phyloP scores from a whole-genome alignment of 768 basidiomycete genomes.

The Leucosporidium creatinivorum region DNA sequence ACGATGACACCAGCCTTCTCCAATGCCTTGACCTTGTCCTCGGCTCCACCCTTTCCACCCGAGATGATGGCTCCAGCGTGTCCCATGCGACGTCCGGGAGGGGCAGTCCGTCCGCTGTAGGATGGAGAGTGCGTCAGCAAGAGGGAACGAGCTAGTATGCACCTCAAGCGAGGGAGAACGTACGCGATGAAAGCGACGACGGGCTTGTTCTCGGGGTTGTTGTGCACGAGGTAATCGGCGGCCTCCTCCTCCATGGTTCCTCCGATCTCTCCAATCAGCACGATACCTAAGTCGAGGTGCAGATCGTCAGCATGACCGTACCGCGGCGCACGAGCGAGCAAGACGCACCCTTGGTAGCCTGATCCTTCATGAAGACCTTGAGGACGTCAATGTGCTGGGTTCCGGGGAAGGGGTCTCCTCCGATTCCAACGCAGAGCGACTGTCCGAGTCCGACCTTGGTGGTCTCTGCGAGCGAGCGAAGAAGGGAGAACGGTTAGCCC shows the following conservation, averaged over 20 bases:
- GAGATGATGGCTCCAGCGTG: constrained; percentile 97
- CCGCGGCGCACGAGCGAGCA: neutral
- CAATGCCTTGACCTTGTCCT: constrained; percentile 74
- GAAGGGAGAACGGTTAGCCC: too few species aligned
- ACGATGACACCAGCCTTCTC: constrained; percentile 88
- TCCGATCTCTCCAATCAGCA: constrained; percentile 97
- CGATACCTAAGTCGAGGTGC: constrained; percentile 58
- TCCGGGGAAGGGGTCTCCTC: constrained; percentile 93
- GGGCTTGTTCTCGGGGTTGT: constrained; percentile 93
- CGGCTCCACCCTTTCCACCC: constrained; percentile 89
- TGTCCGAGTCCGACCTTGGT: constrained; percentile 93
- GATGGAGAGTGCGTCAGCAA: neutral
- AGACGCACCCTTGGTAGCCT: constrained; percentile 72
- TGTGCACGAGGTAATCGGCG: constrained; percentile 84
- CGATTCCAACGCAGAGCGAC: constrained; percentile 92
- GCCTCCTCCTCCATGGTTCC: constrained; percentile 98
- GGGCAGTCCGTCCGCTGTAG: constrained; percentile 72
- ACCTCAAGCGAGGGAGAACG: neutral
- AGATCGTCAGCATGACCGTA: neutral
- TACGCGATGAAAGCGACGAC: constrained; percentile 92
- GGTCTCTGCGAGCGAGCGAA: constrained; percentile 56
- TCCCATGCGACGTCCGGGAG: constrained; percentile 76
- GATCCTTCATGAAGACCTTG: constrained; percentile 91
- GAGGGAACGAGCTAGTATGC: too few species aligned
- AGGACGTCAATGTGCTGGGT: constrained; percentile 93